A percentile compares a stretch with the other conserved stretches of the same genome.
Evolutionary conservation across 2,329 filamentous ascomycete species (phyloP).

Genomic region (Stagonosporopsis rhizophila): DNA sequence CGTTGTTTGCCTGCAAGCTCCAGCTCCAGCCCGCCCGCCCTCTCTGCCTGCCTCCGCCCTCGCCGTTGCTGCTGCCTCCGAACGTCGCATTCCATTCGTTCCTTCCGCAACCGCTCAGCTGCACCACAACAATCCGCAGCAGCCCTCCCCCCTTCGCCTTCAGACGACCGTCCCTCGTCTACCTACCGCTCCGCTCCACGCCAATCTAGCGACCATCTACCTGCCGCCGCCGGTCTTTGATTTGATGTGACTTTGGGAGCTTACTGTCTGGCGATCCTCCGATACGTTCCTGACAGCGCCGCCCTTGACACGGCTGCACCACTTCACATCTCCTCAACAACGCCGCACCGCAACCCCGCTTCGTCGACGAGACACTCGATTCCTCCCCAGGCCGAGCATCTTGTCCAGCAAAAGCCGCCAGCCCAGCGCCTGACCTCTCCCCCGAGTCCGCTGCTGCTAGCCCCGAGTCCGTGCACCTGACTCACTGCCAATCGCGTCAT

Average conservation of each 20-base stretch:
- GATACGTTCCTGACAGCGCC: conserved; percentile 29
- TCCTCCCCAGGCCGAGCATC: conserved; percentile 28
- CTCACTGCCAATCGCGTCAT: conserved; percentile 42
- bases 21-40: conserved; percentile 33
- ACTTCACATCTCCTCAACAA: conserved; percentile 27
- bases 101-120: conserved; percentile 38
- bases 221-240: conserved; percentile 31
- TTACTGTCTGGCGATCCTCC: conserved; percentile 37
- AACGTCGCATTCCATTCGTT: conserved; percentile 36
- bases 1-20: conserved; percentile 35
- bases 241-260: conserved; percentile 45
- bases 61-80: conserved; percentile 21
- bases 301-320: conserved; percentile 29
- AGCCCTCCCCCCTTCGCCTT: conserved; percentile 29
- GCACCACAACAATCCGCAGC: conserved; percentile 25
- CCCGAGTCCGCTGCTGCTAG: conserved; percentile 18
- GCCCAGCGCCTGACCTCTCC: conserved; percentile 31
- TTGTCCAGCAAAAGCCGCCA: conserved; percentile 37
- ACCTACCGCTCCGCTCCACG: conserved; percentile 34
- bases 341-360: conserved; percentile 24
- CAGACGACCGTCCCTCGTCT: conserved; percentile 26
- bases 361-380: conserved; percentile 36
- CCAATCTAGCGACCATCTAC: conserved; percentile 44
- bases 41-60: conserved; percentile 10
- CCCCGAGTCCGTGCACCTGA: conserved; percentile 47